Evolutionary conservation across 2,329 filamentous ascomycete genomes (phyloP).

Genomic region (Rachicladosporium sp.): DNA sequence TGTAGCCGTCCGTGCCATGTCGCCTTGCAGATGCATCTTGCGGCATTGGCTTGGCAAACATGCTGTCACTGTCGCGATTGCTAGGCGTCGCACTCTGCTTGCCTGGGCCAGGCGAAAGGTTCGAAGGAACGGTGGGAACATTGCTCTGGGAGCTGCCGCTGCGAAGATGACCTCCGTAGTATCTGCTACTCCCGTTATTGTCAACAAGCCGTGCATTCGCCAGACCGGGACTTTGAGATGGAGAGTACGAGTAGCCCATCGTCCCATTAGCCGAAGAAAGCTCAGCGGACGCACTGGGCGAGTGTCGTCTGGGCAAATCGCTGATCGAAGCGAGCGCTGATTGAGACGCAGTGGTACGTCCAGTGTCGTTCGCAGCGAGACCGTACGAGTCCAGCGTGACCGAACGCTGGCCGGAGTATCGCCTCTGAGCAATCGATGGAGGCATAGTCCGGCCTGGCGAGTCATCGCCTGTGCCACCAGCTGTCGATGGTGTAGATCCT

Average conservation of each 20-base stretch:
- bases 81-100: conserved; percentile 6
- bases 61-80: conserved; percentile 13
- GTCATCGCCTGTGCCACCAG: conserved; percentile 17
- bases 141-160: conserved; percentile 33
- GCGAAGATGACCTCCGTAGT: conserved; percentile 27
- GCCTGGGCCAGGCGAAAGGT: conserved; percentile 9
- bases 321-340: conserved; percentile 56
- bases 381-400: conserved; percentile 16
- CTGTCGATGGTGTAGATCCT: conserved; percentile 32
- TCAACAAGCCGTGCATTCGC: conserved; percentile 23
- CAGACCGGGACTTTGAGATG: conserved; percentile 36
- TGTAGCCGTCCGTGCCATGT: conserved; percentile 46
- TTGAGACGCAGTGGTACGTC: conserved; percentile 50
- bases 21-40: conserved; percentile 31
- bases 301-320: conserved; percentile 53
- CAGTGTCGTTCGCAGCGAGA: conserved; percentile 29
- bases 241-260: conserved; percentile 11
- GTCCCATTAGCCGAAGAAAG: conserved; percentile 30
- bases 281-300: conserved; percentile 59
- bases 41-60: conserved; percentile 7
- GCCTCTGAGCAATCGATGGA: conserved; percentile 3
- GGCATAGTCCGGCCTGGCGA: conserved; percentile 20
- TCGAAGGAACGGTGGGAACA: conserved; percentile 9
- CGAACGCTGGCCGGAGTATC: conserved; percentile 10
- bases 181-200: conserved; percentile 20